phyloP scores from a whole-genome alignment of 139 green algal genomes.

The Limnomonas spitsbergensis region DNA sequence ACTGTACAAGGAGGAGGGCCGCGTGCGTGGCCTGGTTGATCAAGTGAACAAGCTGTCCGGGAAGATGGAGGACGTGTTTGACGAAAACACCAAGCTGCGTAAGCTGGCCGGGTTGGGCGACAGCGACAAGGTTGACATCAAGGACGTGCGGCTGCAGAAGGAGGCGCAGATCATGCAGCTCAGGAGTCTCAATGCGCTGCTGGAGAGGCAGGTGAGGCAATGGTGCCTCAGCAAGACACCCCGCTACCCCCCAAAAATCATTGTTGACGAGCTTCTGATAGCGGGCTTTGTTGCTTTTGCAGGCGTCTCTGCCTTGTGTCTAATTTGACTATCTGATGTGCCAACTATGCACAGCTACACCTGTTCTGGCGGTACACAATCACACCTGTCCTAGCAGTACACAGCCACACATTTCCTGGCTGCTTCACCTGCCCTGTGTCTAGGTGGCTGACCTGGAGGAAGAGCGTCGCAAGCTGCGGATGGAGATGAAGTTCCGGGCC shows the following conservation, averaged over 20 bases:
- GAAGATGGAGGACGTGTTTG: conserved; percentile 54
- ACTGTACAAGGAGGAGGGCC: conserved; percentile 39
- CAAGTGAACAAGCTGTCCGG: conserved; percentile 36
- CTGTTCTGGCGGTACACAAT: too few relatives aligned
- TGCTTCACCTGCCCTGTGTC: not conserved
- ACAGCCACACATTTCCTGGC: too few relatives aligned
- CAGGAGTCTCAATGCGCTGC: conserved; percentile 50
- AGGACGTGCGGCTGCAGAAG: conserved; percentile 56
- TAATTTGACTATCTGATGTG: too few relatives aligned
- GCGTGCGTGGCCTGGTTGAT: conserved; percentile 36
- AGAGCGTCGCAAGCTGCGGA: conserved; percentile 65
- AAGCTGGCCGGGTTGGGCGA: conserved; percentile 38
- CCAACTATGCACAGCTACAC: too few relatives aligned
- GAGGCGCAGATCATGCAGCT: conserved; percentile 60
- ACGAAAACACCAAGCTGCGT: conserved; percentile 63
- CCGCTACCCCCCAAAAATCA: too few relatives aligned
- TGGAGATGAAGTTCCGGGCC: conserved; percentile 72
- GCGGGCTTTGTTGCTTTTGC: too few relatives aligned
- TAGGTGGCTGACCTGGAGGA: conserved; percentile 72
- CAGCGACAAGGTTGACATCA: conserved; percentile 41
- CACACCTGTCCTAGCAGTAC: too few relatives aligned
- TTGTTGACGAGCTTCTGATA: too few relatives aligned
- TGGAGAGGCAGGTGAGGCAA: conserved; percentile 59
- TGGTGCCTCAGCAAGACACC: too few relatives aligned
- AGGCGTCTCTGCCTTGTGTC: too few relatives aligned